phyloP scores from a whole-genome alignment of 129 eudicot genomes.

The Heracleum sosnowskyi region DNA sequence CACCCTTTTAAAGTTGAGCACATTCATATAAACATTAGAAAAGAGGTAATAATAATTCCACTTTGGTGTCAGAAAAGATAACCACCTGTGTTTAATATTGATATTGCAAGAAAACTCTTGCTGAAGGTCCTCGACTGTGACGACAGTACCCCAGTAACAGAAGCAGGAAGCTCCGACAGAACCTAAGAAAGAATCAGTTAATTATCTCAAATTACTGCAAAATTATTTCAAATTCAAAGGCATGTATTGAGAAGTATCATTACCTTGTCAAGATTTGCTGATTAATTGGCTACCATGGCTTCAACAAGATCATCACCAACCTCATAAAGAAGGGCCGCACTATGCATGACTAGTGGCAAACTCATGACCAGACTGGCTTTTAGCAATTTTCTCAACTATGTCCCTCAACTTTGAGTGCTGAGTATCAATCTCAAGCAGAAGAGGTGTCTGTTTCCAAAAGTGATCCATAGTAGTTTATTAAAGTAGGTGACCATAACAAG shows the following conservation, averaged over 20 bases:
- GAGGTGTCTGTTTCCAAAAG: slow-evolving; percentile 58
- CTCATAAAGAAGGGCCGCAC: slow-evolving; percentile 81
- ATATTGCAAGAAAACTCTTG: slow-evolving; percentile 88
- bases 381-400: slow-evolving; percentile 79
- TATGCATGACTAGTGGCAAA: slow-evolving; percentile 74
- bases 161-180: slow-evolving; percentile 81
- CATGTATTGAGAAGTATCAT: background rate
- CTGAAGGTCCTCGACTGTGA: slow-evolving; percentile 85
- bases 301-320: slow-evolving; percentile 98
- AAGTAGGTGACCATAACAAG: background rate
- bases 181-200: slow-evolving; percentile 30
- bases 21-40: background rate
- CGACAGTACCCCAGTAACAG: slow-evolving; percentile 72
- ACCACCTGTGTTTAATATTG: slow-evolving; percentile 86
- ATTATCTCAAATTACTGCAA: background rate
- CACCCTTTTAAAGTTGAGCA: slow-evolving; percentile 38
- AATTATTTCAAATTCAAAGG: background rate
- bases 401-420: slow-evolving; percentile 80
- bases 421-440: slow-evolving; percentile 77
- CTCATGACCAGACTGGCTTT: slow-evolving; percentile 88
- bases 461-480: background rate
- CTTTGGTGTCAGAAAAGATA: slow-evolving; percentile 10
- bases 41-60: background rate
- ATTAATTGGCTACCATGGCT: slow-evolving; percentile 68
- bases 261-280: slow-evolving; percentile 91